Base-by-base conservation (phyloP, 2,329 filamentous ascomycete species). In the Pseudopithomyces chartarum region DNA sequence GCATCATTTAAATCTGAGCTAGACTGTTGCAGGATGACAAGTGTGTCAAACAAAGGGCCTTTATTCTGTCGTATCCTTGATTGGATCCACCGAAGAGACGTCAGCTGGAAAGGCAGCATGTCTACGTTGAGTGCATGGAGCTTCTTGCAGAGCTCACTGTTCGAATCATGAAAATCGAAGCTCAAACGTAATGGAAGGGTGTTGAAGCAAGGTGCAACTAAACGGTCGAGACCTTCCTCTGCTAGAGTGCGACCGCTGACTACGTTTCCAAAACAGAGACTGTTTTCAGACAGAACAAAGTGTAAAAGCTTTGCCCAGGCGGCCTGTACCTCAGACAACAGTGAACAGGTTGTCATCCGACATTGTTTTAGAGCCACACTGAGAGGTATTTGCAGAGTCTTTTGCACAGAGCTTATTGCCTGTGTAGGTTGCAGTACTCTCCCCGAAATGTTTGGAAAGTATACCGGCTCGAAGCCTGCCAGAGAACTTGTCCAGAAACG, bases 201-300 rank as follows among this genome's bases (percentile, higher is more conserved):
- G 69, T 97, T 97, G 80, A 97, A 97, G 71, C 92, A 96, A 0
- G 93, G 93, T 0, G 91, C 92, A n/a, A 96, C 85, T 6, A 97
- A 83, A 3, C 82, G 80, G 36, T 93, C 87, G 11, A 94, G 79
- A 0, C 83, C 84, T 6, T 89, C 82, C 2, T 93, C 73, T 0
- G 85, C 77, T 10, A 91, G 70, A 0, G 87, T 88, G 7, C 93
- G 86, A 1, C 93, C 92, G 67, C 87, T 93, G 54, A 94, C 84
- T 2, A 97, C 88, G 65, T 91, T 95, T 0, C 94, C 93, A 67
- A 97, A 97, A 71, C 91, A 95, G 5, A 97, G 67, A 66, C 97
- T 92, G 0, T 78, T 71, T 5, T 79, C 78, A 1, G 80, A 72
- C 2, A 87, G 81, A 2, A 86, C 77, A 2, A 84, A 76, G 0